Percentiles rank a stretch among this genome's conserved stretches.
Conservation (phyloP, 352 stramenopile genomes). For the Aphanomyces cochlioides region DNA sequence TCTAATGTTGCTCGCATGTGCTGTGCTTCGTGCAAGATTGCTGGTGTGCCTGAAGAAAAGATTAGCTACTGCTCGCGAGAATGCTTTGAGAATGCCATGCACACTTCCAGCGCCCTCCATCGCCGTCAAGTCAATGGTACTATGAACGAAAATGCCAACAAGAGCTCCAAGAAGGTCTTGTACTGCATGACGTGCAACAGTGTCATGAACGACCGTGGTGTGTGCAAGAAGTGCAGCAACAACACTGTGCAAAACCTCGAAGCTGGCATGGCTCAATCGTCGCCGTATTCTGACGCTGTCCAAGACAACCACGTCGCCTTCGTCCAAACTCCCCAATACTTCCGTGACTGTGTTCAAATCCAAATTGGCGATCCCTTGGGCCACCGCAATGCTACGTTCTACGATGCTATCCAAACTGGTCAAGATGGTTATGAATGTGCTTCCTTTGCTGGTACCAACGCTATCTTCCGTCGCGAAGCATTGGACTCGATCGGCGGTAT, state of each 20-base stretch:
- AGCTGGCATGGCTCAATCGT: slow-evolving; percentile 53
- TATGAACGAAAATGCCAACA: slow-evolving; percentile 59
- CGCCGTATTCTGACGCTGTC: slow-evolving; percentile 72
- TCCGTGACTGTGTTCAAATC: slow-evolving; percentile 77
- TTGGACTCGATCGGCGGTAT: slow-evolving; percentile 82
- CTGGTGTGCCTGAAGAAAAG: slow-evolving; percentile 72
- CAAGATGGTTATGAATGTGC: slow-evolving; percentile 82
- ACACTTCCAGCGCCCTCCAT: slow-evolving; percentile 71
- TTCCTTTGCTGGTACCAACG: slow-evolving; percentile 76
- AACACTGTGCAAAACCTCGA: slow-evolving; percentile 39
- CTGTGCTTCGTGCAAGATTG: slow-evolving; percentile 81
- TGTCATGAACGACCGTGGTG: slow-evolving; percentile 64
- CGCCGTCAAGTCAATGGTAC: slow-evolving; percentile 81
- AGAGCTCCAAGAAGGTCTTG: slow-evolving; percentile 55
- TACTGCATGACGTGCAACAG: slow-evolving; percentile 68
- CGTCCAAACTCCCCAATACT: slow-evolving; percentile 82
- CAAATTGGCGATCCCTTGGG: slow-evolving; percentile 77
- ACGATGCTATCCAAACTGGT: slow-evolving; percentile 79
- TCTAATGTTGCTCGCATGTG: slow-evolving; percentile 80
- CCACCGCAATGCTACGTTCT: slow-evolving; percentile 79
- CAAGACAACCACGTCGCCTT: slow-evolving; percentile 73
- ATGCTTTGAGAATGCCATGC: slow-evolving; percentile 80
- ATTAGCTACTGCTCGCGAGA: slow-evolving; percentile 86
- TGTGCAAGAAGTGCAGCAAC: slow-evolving; percentile 78
- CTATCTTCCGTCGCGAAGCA: slow-evolving; percentile 72